Evolutionary conservation across 1,284 basidiomycete genomes (phyloP).

Genomic region (Ceratobasidium sp.): DNA sequence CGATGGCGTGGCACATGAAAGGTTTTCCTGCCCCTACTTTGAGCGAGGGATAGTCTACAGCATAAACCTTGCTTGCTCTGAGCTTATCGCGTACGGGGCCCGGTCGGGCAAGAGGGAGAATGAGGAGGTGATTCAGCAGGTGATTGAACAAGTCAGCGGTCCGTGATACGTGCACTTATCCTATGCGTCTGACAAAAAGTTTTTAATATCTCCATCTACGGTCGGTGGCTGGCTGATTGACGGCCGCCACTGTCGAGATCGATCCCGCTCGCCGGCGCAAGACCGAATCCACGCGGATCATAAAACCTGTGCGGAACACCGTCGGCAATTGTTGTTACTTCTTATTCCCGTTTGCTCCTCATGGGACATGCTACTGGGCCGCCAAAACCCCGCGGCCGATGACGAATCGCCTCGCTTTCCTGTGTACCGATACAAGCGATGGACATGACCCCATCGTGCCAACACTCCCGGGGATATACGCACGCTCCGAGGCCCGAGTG

Average conservation of each 20-base stretch:
- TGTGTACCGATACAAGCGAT: slow-evolving; percentile 6
- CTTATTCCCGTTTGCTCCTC: slow-evolving; percentile 20
- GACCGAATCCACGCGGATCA: neutral
- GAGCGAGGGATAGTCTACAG: neutral
- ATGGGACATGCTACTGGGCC: neutral
- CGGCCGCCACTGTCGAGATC: slow-evolving; percentile 10
- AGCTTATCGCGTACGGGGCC: too few relatives aligned
- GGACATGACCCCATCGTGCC: neutral
- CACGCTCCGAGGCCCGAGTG: neutral
- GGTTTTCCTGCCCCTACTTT: neutral
- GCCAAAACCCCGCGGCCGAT: slow-evolving; percentile 10
- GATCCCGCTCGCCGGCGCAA: too few relatives aligned
- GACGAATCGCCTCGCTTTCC: neutral
- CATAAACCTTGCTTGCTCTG: neutral
- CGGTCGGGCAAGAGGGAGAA: too few relatives aligned
- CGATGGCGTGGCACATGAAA: neutral
- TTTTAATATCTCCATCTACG: slow-evolving; percentile 1
- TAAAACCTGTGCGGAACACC: slow-evolving; percentile 5
- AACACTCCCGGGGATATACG: neutral
- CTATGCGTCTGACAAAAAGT: too few relatives aligned
- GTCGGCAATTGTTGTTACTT: slow-evolving; percentile 25
- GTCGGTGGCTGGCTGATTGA: neutral
- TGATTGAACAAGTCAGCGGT: too few relatives aligned
- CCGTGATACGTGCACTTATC: too few relatives aligned
- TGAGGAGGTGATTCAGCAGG: too few relatives aligned